These are phyloP conservation scores for Cladosporium colombiae DNA, from an alignment of 2,329 filamentous ascomycete species.

Conservation along the genomic window DNA sequence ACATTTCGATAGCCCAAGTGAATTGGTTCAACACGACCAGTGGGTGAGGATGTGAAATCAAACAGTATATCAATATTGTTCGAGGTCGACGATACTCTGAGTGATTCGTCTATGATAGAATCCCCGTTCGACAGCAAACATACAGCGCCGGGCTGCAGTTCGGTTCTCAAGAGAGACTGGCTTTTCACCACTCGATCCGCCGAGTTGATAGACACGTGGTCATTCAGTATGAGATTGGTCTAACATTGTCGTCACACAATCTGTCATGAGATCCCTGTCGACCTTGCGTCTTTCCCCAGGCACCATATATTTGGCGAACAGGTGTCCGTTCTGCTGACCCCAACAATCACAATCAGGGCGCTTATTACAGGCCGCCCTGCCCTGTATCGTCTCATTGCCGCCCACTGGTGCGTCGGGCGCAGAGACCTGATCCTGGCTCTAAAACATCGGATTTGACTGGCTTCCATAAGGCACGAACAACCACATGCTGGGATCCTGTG, in stretches of 20 bases:
- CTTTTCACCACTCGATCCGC: background rate
- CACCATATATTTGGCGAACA: no score
- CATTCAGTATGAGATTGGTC: background rate
- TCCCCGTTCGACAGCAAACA: background rate
- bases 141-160: background rate
- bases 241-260: background rate
- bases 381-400: no score
- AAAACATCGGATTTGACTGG: no score
- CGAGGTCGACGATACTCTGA: conserved; percentile 1
- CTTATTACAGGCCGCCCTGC: no score
- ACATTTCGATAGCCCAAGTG: background rate
- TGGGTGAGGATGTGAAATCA: background rate
- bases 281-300: background rate
- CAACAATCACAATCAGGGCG: no score
- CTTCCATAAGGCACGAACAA: no score
- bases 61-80: background rate
- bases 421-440: no score
- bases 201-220: background rate
- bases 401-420: no score
- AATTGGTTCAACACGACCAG: background rate
- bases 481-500: no score
- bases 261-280: background rate
- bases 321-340: no score
- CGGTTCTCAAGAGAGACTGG: background rate
- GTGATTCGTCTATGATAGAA: background rate